These are phyloP conservation scores for Sphagnum tenellum DNA, from an alignment of 225 moss, liverwort and hornwort genomes.

Conservation along the genomic window DNA sequence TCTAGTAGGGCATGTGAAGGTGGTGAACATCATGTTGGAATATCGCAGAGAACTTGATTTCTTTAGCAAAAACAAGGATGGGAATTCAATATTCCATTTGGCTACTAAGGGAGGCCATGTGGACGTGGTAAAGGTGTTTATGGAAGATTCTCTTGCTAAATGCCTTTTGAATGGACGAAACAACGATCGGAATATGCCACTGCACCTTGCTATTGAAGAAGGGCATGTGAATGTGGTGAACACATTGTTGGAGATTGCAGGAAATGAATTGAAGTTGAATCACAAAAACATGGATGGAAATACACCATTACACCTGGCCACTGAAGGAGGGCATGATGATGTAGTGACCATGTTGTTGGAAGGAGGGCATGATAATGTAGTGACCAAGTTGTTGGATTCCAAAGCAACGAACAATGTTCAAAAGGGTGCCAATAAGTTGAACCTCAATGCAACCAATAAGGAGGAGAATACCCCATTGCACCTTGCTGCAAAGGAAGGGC, in stretches of 20 bases:
- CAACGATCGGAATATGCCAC: not conserved
- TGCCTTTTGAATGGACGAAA: not conserved
- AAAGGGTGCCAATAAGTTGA: too few species aligned
- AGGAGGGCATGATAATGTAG: too few species aligned
- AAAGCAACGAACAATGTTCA: too few species aligned
- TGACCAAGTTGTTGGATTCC: too few species aligned
- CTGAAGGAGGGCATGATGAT: not conserved
- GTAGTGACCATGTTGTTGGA: not conserved
- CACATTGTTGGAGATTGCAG: not conserved
- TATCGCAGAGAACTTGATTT: not conserved
- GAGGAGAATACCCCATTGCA: too few species aligned
- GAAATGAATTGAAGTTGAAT: too few species aligned
- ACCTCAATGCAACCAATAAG: too few species aligned
- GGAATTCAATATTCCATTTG: not conserved
- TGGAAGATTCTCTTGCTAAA: not conserved
- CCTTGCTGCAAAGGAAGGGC: too few species aligned
- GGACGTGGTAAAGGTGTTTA: not conserved
- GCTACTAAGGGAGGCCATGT: not conserved
- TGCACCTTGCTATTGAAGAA: not conserved
- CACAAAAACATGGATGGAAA: too few species aligned
- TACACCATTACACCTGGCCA: too few species aligned
- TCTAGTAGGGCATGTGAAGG: too few species aligned
- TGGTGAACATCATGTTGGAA: too few species aligned
- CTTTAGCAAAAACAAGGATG: not conserved
- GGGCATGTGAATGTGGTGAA: not conserved